Evolutionary conservation across 805 yeast species (phyloP), one percentile per base, ranked within the genome.

Genomic region (Candida maltosa): DNA sequence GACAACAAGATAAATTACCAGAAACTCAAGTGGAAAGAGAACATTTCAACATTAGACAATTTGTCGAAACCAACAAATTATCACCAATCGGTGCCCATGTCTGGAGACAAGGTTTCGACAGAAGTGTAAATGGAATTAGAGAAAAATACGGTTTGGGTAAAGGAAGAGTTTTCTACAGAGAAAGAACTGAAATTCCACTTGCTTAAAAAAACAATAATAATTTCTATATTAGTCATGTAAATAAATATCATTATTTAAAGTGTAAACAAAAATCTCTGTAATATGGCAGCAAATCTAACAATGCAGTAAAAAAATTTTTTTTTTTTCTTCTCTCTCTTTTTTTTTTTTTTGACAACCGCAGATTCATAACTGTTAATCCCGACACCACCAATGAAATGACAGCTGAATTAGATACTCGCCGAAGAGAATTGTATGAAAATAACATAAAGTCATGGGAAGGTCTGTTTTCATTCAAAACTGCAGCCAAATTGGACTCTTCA

Each of bases 61-160:
- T 87, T 57, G 84, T 70, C 11, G 67, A 60, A 3, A 43, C 59
- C 3, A 55, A 84, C 57, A 55, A 67, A 4, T 71, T 93, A 46
- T 64, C 66, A n/a, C 78, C 97, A 1, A 78, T 89, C 31, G 97
- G 97, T 18, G 96, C 95, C 2, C 95, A 87, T 56, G 71, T 87
- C 30, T 91, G 95, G 91, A 80, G 97, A 71, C 78, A 82, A 46
- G 67, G 61, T 27, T 91, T 83, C 78, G 97, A 93, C 60, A 65
- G 85, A 48, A 76, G 81, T 48, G 83, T 86, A 29, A 72, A 71
- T 20, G 56, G 54, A 3, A 81, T 89, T 18, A 79, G 97, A 59
- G 75, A 70, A 44, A 59, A 72, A 53, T 86, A 83, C 54, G 91
- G 87, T 4, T 69, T 91, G 41, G 82, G 80, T 14, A 57, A 65